A percentile compares a stretch with the other conserved stretches of the same genome.
Conservation (phyloP, 306 rosid genomes). For the Quillaja saponaria region DNA sequence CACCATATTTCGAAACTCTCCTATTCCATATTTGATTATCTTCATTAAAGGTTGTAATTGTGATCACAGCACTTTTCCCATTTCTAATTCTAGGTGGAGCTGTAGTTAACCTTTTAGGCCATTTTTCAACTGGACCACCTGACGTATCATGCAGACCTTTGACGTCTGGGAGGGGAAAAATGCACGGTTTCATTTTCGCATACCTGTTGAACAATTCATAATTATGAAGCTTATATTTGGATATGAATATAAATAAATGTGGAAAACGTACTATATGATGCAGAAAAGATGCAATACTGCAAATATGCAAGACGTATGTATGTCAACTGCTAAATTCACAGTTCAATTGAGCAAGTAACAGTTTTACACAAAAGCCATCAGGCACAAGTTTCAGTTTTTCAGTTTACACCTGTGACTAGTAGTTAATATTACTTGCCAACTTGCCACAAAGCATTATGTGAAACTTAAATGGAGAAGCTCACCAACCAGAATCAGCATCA, state of each 20-base stretch:
- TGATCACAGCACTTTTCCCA: constrained; percentile 21
- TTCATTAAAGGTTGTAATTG: constrained; percentile 26
- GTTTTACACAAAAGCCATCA: neutral
- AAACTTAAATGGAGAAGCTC: constrained; percentile 30
- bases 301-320: constrained; percentile 50
- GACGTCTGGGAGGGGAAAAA: constrained; percentile 51
- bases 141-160: constrained; percentile 34
- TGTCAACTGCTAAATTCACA: too few species aligned
- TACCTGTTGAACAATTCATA: constrained; percentile 48
- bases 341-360: too few species aligned
- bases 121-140: constrained; percentile 46
- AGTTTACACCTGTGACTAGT: neutral
- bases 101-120: constrained; percentile 46
- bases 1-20: constrained; percentile 41
- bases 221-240: constrained; percentile 1
- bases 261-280: neutral
- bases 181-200: constrained; percentile 56
- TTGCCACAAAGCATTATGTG: neutral
- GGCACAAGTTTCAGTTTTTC: neutral
- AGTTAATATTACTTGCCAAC: constrained; percentile 7
- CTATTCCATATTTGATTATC: constrained; percentile 42
- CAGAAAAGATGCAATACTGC: constrained; percentile 30
- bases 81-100: constrained; percentile 47
- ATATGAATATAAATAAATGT: neutral
- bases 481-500: constrained; percentile 55